Percentiles rank a stretch among this genome's conserved stretches.
phyloP scores from a whole-genome alignment of 176 grass and related monocot genomes.

The Aegilops longissima region DNA sequence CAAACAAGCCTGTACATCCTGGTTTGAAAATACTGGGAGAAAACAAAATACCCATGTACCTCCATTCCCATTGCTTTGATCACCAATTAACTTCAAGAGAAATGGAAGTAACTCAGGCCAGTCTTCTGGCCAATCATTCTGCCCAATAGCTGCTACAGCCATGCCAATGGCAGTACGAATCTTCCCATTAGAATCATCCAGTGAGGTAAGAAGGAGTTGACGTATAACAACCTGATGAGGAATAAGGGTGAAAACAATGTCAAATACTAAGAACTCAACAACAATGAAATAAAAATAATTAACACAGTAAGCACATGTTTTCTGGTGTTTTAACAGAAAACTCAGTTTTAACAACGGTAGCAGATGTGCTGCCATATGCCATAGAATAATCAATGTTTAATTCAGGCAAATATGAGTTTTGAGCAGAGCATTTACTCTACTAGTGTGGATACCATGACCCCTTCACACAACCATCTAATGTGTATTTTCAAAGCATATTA shows the following conservation, averaged over 20 bases:
- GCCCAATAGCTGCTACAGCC: constrained; percentile 86
- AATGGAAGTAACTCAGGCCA: constrained; percentile 91
- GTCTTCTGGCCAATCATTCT: constrained; percentile 94
- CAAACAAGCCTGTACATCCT: not conserved
- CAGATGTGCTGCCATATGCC: not conserved
- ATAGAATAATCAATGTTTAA: not conserved
- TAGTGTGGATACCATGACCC: not conserved
- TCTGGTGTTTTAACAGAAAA: not conserved
- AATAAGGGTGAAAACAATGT: constrained; percentile 4
- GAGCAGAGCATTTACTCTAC: not conserved
- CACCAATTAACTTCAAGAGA: constrained; percentile 83
- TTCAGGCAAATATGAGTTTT: not conserved
- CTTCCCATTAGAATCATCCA: constrained; percentile 85
- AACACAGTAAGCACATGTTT: not conserved
- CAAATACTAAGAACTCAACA: not conserved
- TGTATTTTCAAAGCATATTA: not conserved
- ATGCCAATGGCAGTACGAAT: constrained; percentile 91
- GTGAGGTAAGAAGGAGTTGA: constrained; percentile 73
- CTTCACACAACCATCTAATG: not conserved
- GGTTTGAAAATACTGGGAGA: not conserved
- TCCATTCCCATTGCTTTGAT: constrained; percentile 72
- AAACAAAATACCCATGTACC: constrained; percentile 47
- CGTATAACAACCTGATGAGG: constrained; percentile 62
- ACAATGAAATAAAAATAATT: constrained; percentile 2
- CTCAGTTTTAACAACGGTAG: not conserved